Base-by-base conservation (phyloP, 768 basidiomycete genomes). In the Lactarius pseudohatsudake region DNA sequence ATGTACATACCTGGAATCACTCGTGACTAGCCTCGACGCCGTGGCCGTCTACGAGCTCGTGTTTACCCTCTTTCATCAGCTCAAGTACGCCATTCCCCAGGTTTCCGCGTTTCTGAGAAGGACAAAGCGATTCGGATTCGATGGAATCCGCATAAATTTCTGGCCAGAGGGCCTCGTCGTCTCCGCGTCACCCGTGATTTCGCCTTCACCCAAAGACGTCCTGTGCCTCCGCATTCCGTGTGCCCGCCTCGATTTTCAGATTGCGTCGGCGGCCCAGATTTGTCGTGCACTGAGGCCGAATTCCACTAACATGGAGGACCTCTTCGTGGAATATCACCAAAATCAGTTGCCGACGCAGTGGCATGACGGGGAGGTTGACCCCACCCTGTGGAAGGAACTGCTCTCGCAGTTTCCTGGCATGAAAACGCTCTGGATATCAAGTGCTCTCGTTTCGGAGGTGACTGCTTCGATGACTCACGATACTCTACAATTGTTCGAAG, bases 371-470 rank as follows among this genome's bases (percentile, higher is more conserved):
- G 34, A 62, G 53, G 36, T 62, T 26, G 61, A 62, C 36, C 50
- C 26, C 16, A 13, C 22, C 16, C 36, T 62, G 10, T 62, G 61
- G 61, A 28, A 26, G 3, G 50, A 53, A 11, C 2, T 62, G 36
- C 15, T 62, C 26, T 34, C 38, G 26, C 61, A 53, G 26, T 62
- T 55, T 8, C 16, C 16, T 28, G 18, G 53, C 22, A 53, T 62
- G 50, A 62, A 55, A 43, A 62, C 47, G 26, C 28, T 62, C 50
- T 62, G 61, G 61, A 7, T 62, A 54, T 62, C 61, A 18, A 62
- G 61, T 15, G 61, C 53, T 18, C 50, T 62, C 53, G 36, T 55
- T 11, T 30, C 53, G 26, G 61, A 54, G 22, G 22, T 54, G 2
- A 32, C 53, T 1, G n/a, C 22, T 10, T 26, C 53, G 9, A 38